Evolutionary conservation across 495 filamentous ascomycete genomes (phyloP).

Genomic region (Talaromyces liani): DNA sequence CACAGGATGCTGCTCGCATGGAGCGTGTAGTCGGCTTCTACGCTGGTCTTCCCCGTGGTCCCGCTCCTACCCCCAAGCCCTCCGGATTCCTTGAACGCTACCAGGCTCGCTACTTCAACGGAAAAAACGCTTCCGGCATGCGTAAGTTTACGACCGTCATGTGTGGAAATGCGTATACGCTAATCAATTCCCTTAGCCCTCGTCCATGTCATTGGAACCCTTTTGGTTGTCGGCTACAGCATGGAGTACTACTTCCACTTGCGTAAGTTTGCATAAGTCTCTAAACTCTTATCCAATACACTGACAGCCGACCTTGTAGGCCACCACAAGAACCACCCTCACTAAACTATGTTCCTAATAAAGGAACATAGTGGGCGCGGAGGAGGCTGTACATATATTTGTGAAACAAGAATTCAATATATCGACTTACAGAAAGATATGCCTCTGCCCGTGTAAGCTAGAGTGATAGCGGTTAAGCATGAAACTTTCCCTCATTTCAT

Average conservation of each 20-base stretch:
- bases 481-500: constrained; percentile 6
- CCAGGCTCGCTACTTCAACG: constrained; percentile 81
- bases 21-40: constrained; percentile 96
- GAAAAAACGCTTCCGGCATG: constrained; percentile 76
- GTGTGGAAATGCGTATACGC: background rate
- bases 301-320: constrained; percentile 46
- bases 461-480: background rate
- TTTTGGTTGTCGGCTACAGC: constrained; percentile 78
- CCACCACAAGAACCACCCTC: constrained; percentile 98
- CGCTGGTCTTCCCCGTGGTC: constrained; percentile 86
- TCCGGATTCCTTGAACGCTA: constrained; percentile 79
- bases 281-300: background rate
- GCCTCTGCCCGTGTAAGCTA: constrained; percentile 4
- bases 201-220: constrained; percentile 68
- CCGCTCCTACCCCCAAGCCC: constrained; percentile 70
- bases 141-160: constrained; percentile 56
- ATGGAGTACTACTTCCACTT: constrained; percentile 99
- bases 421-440: background rate
- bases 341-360: constrained; percentile 48
- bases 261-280: constrained; percentile 52
- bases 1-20: constrained; percentile 92
- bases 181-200: constrained; percentile 50
- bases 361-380: constrained; percentile 12
- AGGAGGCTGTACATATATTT: constrained; percentile 10
- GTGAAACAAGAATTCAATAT: constrained; percentile 5